Conservation (phyloP, 306 rosid species). For the Vigna trinervia region DNA sequence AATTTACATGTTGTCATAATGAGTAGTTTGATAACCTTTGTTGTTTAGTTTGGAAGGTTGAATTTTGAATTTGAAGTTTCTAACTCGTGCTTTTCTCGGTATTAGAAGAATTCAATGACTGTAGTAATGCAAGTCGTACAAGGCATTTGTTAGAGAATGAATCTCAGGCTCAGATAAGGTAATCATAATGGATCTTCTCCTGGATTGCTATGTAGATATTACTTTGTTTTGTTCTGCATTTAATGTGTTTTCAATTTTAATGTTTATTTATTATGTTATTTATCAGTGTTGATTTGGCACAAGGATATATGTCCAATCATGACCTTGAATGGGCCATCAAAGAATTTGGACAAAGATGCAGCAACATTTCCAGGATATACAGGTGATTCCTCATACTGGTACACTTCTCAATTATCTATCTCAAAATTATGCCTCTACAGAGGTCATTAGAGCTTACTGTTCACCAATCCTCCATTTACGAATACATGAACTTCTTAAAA, state of each 20-base stretch:
- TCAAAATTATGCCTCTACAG: slow-evolving; percentile 26
- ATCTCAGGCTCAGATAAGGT: slow-evolving; percentile 54
- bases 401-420: slow-evolving; percentile 29
- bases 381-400: slow-evolving; percentile 71
- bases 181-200: slow-evolving; percentile 33
- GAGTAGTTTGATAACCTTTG: neutral
- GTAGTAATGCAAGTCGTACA: slow-evolving; percentile 44
- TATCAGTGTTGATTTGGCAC: slow-evolving; percentile 53
- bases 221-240: slow-evolving; percentile 26
- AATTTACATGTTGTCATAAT: slow-evolving; percentile 23
- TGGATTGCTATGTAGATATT: neutral
- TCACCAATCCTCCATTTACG: slow-evolving; percentile 3
- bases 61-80: slow-evolving; percentile 43
- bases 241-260: slow-evolving; percentile 1
- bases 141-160: slow-evolving; percentile 65
- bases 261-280: neutral
- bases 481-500: slow-evolving; percentile 18
- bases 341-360: slow-evolving; percentile 71
- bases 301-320: slow-evolving; percentile 82
- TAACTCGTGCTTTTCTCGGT: slow-evolving; percentile 40
- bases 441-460: slow-evolving; percentile 7
- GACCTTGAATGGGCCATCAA: slow-evolving; percentile 77
- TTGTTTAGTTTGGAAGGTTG: slow-evolving; percentile 33
- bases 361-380: slow-evolving; percentile 86
- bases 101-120: slow-evolving; percentile 47